Evolutionary conservation across 83 land plant species (phyloP).

Genomic region (Thuja plicata): DNA sequence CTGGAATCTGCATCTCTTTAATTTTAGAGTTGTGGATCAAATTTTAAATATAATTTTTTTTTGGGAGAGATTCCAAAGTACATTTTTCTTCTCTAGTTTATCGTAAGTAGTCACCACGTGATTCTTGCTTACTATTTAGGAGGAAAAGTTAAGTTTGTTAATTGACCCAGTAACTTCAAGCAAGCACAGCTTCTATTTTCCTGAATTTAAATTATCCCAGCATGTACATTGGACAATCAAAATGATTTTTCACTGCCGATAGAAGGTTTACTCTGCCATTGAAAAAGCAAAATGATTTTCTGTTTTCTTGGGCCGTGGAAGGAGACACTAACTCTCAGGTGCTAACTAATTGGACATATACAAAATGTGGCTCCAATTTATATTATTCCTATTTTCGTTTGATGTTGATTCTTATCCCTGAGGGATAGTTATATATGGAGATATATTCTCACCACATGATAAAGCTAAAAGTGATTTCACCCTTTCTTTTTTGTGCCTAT

Average conservation of each 20-base stretch:
- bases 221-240: too few species aligned
- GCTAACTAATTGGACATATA: background rate
- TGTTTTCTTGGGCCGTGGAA: background rate
- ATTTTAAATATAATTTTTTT: background rate
- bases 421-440: background rate
- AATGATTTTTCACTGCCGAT: background rate
- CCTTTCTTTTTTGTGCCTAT: too few species aligned
- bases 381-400: background rate
- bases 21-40: background rate
- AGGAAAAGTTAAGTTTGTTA: background rate
- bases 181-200: background rate
- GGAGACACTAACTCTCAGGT: background rate
- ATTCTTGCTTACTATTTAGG: background rate
- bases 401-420: background rate
- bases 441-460: background rate
- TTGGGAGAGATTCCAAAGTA: background rate
- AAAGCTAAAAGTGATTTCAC: too few species aligned
- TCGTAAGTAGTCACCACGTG: background rate
- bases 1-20: background rate
- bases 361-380: background rate
- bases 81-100: background rate
- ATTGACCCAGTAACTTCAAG: background rate
- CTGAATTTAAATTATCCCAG: background rate
- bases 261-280: background rate
- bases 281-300: background rate